Evolutionary conservation across 2,329 filamentous ascomycete species (phyloP).

Genomic region (Aspergillus sp.): DNA sequence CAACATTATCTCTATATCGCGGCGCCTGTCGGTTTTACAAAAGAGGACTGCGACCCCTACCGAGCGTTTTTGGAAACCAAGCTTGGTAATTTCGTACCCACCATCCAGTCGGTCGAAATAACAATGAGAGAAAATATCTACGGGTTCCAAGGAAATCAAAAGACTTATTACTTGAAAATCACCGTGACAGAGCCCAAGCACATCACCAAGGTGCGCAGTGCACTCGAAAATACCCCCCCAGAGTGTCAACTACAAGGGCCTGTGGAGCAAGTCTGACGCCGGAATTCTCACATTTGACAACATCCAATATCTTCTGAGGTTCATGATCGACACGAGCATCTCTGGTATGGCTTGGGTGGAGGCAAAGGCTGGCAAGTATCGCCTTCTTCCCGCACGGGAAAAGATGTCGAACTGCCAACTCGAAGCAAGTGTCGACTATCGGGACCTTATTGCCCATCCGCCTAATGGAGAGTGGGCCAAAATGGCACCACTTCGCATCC

Average conservation of each 20-base stretch:
- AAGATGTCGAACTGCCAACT: conserved; percentile 94
- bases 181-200: conserved; percentile 85
- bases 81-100: conserved; percentile 66
- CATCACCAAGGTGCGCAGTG: conserved; percentile 69
- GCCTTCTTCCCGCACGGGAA: conserved; percentile 60
- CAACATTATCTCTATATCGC: conserved; percentile 93
- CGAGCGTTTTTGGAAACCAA: conserved; percentile 75
- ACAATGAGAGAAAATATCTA: conserved; percentile 86
- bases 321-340: conserved; percentile 97
- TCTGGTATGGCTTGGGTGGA: conserved; percentile 98
- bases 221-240: conserved; percentile 62
- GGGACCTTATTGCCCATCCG: conserved; percentile 78
- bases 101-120: conserved; percentile 76
- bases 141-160: conserved; percentile 87
- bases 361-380: conserved; percentile 68
- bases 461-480: conserved; percentile 95
- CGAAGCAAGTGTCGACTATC: conserved; percentile 79
- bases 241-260: conserved; percentile 79
- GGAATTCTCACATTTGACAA: conserved; percentile 91
- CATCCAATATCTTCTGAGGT: conserved; percentile 88
- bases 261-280: conserved; percentile 70
- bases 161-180: conserved; percentile 89
- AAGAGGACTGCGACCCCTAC: conserved; percentile 72
- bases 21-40: conserved; percentile 76
- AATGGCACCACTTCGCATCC: conserved; percentile 86